These are phyloP conservation scores for Inosperma sp. DNA, from an alignment of 768 basidiomycete genomes.

Conservation along the genomic window DNA sequence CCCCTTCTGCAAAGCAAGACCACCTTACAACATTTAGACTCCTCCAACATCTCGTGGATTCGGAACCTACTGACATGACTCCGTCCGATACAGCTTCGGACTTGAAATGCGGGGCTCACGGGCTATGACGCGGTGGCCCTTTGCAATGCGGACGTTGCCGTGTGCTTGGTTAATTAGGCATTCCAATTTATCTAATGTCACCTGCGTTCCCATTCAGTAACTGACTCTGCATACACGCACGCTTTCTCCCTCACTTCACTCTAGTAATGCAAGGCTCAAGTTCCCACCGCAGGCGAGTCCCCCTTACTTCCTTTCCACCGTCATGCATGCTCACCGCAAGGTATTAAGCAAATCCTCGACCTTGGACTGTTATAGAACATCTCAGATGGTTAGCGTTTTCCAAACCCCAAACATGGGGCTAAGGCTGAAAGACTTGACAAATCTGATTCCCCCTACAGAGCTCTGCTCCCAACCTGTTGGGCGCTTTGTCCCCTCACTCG, in stretches of 20 bases:
- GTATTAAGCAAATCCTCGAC: conserved; percentile 3
- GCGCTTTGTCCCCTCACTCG: conserved; percentile 17
- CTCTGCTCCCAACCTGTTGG: conserved; percentile 13
- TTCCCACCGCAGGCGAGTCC: conserved; percentile 10
- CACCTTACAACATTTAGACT: not conserved
- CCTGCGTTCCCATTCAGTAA: conserved; percentile 9
- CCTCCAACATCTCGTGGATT: too few relatives aligned
- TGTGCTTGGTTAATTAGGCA: conserved; percentile 6
- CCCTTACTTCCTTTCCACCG: not conserved
- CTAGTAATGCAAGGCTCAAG: conserved; percentile 7
- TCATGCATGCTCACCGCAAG: conserved; percentile 8
- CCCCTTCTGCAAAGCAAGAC: conserved; percentile 1
- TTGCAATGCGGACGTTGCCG: conserved; percentile 8
- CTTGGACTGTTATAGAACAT: not conserved
- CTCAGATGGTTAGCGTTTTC: conserved; percentile 9
- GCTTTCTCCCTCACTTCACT: conserved; percentile 3
- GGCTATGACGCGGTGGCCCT: not conserved
- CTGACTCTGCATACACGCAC: conserved; percentile 8
- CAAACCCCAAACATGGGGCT: conserved; percentile 1
- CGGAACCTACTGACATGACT: too few relatives aligned
- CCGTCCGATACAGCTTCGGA: conserved; percentile 4
- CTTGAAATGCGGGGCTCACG: conserved; percentile 2
- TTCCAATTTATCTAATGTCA: conserved; percentile 9
- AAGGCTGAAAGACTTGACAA: conserved; percentile 8
- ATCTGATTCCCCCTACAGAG: conserved; percentile 12